Conservation (phyloP, 345 rosid species). For the Isatis tinctoria region DNA sequence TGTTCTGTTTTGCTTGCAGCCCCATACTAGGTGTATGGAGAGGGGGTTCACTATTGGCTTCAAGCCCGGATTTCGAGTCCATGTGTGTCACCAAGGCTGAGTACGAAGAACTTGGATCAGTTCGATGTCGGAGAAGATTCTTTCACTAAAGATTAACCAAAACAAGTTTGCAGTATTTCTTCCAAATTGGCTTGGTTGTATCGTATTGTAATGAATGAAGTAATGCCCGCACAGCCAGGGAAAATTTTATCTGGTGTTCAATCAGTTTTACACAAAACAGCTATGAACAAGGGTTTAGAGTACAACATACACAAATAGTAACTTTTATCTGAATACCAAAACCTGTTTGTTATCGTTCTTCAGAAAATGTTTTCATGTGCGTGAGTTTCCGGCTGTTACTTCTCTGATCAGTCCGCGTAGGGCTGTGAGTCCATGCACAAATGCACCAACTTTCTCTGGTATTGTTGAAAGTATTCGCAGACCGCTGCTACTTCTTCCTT, state of each 20-base stretch:
- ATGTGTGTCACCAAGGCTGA: conserved; percentile 96
- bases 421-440: conserved; percentile 90
- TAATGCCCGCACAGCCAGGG: neutral
- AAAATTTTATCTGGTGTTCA: neutral
- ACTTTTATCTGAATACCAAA: neutral
- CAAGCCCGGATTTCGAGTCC: conserved; percentile 81
- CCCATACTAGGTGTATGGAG: conserved; percentile 95
- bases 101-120: conserved; percentile 93
- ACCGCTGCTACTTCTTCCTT: conserved; percentile 79
- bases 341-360: neutral
- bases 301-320: conserved; percentile 14
- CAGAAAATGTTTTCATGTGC: neutral
- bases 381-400: neutral
- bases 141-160: conserved; percentile 41
- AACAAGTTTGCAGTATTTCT: neutral
- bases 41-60: conserved; percentile 94
- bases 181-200: neutral
- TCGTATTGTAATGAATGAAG: neutral
- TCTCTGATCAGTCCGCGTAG: conserved; percentile 44
- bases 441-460: conserved; percentile 88
- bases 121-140: conserved; percentile 77
- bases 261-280: conserved; percentile 16
- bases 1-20: conserved; percentile 37
- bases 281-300: conserved; percentile 1
- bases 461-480: conserved; percentile 76